Percentiles rank a stretch among this genome's conserved stretches.
phyloP scores from a whole-genome alignment of 768 basidiomycete species.

The Leccinum uliginosum region DNA sequence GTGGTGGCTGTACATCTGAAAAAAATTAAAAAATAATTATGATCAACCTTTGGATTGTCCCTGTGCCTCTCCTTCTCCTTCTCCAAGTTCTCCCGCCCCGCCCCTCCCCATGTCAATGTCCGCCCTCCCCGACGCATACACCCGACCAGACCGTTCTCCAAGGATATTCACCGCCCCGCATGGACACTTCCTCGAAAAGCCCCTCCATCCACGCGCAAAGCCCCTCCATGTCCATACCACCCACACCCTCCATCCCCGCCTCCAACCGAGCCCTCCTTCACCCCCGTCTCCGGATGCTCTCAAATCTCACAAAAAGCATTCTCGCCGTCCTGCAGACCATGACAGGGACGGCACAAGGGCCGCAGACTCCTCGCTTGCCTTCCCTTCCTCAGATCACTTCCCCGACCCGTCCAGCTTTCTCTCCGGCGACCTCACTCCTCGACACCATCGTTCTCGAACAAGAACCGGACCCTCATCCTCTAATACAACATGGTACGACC shows the following conservation, averaged over 20 bases:
- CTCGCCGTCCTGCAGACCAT: conserved; percentile 24
- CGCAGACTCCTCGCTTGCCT: conserved; percentile 22
- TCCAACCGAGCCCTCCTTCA: conserved; percentile 33
- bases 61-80: background rate
- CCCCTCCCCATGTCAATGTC: conserved; percentile 21
- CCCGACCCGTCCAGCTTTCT: conserved; percentile 25
- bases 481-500: conserved; percentile 39
- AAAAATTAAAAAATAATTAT: background rate
- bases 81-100: background rate
- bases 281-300: conserved; percentile 24
- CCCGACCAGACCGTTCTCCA: conserved; percentile 35
- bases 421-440: conserved; percentile 30
- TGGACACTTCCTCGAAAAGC: conserved; percentile 43
- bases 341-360: conserved; percentile 25
- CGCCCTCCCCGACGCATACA: conserved; percentile 2
- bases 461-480: conserved; percentile 53
- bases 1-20: background rate
- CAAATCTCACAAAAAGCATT: conserved; percentile 18
- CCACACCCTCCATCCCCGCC: conserved; percentile 45
- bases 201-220: conserved; percentile 8
- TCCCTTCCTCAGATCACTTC: conserved; percentile 26
- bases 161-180: conserved; percentile 57
- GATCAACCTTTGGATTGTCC: background rate
- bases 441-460: conserved; percentile 48
- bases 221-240: conserved; percentile 24